These are phyloP conservation scores for Ganoderma multipileum DNA, from an alignment of 1,284 basidiomycete species.

Conservation along the genomic window DNA sequence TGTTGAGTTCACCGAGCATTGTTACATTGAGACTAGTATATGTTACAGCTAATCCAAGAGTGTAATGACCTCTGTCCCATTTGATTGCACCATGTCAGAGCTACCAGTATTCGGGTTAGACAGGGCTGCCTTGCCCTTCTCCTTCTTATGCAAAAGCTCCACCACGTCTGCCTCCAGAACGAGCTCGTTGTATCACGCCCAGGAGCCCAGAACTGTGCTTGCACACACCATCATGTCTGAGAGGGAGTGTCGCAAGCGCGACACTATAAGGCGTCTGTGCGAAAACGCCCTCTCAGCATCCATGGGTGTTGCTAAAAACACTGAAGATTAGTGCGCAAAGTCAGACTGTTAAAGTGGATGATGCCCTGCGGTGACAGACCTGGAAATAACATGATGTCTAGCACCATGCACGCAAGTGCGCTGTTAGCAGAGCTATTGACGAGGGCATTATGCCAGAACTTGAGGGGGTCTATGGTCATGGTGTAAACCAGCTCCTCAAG, in stretches of 20 bases:
- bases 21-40: no score
- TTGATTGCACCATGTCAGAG: no score
- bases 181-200: background rate
- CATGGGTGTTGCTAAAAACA: slow-evolving; percentile 27
- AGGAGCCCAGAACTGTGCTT: background rate
- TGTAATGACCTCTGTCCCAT: no score
- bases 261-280: slow-evolving; percentile 30
- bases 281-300: slow-evolving; percentile 36
- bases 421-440: background rate
- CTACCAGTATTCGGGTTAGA: no score
- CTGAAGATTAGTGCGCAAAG: background rate
- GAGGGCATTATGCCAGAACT: background rate
- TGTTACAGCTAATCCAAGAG: no score
- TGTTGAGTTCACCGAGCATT: no score
- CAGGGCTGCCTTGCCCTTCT: background rate
- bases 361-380: background rate
- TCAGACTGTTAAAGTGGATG: background rate
- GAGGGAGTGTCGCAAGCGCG: slow-evolving; percentile 31
- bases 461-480: background rate
- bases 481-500: background rate
- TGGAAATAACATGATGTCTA: background rate
- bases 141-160: background rate
- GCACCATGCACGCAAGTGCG: background rate
- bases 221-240: slow-evolving; percentile 25
- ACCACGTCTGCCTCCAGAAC: background rate